phyloP scores from a whole-genome alignment of 129 eudicot species.

The Glebionis coronaria region DNA sequence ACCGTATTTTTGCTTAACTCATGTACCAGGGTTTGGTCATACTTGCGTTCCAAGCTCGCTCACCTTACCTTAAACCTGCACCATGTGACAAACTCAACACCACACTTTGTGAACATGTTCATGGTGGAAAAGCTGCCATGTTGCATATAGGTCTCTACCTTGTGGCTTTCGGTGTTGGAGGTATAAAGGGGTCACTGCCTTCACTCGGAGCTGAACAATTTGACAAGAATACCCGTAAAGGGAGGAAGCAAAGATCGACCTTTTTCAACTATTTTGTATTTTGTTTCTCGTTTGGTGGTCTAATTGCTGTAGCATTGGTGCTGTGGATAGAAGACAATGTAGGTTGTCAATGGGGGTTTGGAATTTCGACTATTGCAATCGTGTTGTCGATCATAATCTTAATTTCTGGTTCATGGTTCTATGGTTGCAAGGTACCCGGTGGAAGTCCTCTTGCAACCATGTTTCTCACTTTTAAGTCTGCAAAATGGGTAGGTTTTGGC shows the following conservation, averaged over 20 bases:
- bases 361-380: slow-evolving; percentile 55
- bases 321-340: slow-evolving; percentile 84
- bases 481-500: background rate
- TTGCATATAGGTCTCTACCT: slow-evolving; percentile 71
- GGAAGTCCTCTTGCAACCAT: slow-evolving; percentile 88
- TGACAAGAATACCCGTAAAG: slow-evolving; percentile 55
- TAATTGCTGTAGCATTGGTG: slow-evolving; percentile 74
- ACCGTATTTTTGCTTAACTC: too few species aligned
- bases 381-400: slow-evolving; percentile 56
- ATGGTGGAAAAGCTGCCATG: slow-evolving; percentile 66
- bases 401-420: slow-evolving; percentile 51
- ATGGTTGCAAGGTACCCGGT: slow-evolving; percentile 63
- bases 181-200: slow-evolving; percentile 83
- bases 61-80: slow-evolving; percentile 55
- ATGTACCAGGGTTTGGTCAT: slow-evolving; percentile 59
- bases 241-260: slow-evolving; percentile 77
- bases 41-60: slow-evolving; percentile 61
- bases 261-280: slow-evolving; percentile 80
- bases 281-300: slow-evolving; percentile 62
- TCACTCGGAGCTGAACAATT: slow-evolving; percentile 83
- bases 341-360: slow-evolving; percentile 96
- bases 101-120: slow-evolving; percentile 39
- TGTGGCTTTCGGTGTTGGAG: slow-evolving; percentile 82
- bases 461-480: background rate
- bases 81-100: slow-evolving; percentile 34